Evolutionary conservation across 192 early-diverging fungal genomes (phyloP), one percentile per base, ranked within the genome.

Genomic region (Phlyctochytrium bullatum): DNA sequence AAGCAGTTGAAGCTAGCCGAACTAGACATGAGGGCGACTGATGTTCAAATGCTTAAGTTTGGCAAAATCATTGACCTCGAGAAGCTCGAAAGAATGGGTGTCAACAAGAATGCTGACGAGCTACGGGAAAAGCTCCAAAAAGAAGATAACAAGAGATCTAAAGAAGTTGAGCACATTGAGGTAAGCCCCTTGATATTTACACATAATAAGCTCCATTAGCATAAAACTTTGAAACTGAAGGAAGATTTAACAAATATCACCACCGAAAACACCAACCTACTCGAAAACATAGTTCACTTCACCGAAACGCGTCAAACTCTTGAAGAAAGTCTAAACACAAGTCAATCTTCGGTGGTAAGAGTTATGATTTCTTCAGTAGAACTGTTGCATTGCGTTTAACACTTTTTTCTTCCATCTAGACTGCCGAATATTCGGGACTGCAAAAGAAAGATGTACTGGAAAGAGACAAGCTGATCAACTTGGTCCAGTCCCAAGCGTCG

Each of bases 1-100:
- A 88, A 88, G 66, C 78, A 80, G 35, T 35, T 59, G 10, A 84
- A 80, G 79, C 72, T 86, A 24, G 73, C 72, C 29, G 86, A 84
- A 17, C 71, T 87, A 14, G 77, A 78, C 27, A 75, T 61, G 4
- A 76, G 78, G 2, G 77, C 82, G 30, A 58, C 52, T 4, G 84
- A 88, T 62, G 86, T 86, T 10, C 86, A 88, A 68, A 87, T 86
- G 83, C 79, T 88, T 34, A 88, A 88, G 66, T 88, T 88, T 70
- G 86, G 86, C 2, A 75, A 81, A 60, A 81, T 78, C 16, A 79
- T 88, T 29, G 86, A 88, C 65, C 68, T 88, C 16, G 86, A 88
- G 62, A 85, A 83, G 66, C 73, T 88, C 24, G 86, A 88, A 57
- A 56, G 79, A 29, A 77, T 88, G 69, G 84, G 85, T 1, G 79